Conservation (phyloP, 169 alveolate species). For the Cryptosporidium sp. region DNA sequence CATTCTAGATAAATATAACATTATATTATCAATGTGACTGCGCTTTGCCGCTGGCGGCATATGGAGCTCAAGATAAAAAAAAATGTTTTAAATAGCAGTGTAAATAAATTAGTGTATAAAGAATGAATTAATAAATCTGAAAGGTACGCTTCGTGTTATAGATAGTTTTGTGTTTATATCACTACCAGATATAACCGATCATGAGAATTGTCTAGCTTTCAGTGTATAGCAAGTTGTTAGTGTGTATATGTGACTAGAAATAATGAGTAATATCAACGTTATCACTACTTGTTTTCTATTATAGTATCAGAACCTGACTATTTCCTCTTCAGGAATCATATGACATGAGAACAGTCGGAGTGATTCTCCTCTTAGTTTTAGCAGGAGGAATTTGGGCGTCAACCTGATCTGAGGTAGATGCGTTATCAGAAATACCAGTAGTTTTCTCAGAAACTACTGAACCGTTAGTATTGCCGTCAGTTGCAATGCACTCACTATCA, state of each 20-base stretch:
- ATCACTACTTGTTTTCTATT: not conserved
- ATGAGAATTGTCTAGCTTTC: too few relatives aligned
- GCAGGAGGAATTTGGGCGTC: not conserved
- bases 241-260: not conserved
- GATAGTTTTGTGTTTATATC: too few relatives aligned
- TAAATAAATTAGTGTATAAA: too few relatives aligned
- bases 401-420: not conserved
- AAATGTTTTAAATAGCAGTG: too few relatives aligned
- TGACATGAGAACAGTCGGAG: slow-evolving; percentile 57
- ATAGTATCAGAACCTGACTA: not conserved
- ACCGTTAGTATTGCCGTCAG: not conserved
- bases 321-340: not conserved
- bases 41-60: too few relatives aligned
- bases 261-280: not conserved
- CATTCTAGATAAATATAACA: too few relatives aligned
- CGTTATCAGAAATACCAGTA: not conserved
- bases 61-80: too few relatives aligned
- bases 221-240: not conserved
- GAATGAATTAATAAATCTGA: not conserved
- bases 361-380: slow-evolving; percentile 46
- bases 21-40: too few relatives aligned
- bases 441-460: not conserved
- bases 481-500: not conserved
- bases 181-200: too few relatives aligned
- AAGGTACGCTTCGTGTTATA: not conserved